phyloP scores from a whole-genome alignment of 2,329 filamentous ascomycete species.

The Exophiala oligosperma region DNA sequence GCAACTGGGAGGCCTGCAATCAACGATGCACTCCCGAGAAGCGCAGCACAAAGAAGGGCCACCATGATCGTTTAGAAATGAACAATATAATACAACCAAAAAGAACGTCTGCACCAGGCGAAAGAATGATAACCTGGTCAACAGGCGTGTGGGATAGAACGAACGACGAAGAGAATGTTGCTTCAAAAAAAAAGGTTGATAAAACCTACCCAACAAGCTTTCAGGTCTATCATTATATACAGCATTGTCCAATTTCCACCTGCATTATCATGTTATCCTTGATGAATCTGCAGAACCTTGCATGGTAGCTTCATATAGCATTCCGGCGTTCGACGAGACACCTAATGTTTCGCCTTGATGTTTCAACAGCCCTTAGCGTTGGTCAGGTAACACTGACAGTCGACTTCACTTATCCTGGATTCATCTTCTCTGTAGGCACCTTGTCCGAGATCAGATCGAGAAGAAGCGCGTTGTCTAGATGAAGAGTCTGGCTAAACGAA shows the following conservation, averaged over 20 bases:
- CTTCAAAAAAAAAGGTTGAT: background rate
- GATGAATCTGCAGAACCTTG: background rate
- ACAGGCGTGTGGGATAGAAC: slow-evolving; percentile 16
- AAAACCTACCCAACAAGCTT: background rate
- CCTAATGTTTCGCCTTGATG: background rate
- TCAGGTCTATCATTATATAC: background rate
- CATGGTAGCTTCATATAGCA: background rate
- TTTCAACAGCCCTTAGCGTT: background rate
- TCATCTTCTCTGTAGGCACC: too few species aligned
- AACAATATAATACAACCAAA: slow-evolving; percentile 2
- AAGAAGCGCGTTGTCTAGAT: too few species aligned
- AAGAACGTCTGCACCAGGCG: slow-evolving; percentile 14
- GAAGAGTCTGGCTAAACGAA: too few species aligned
- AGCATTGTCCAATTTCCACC: background rate
- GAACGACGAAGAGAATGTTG: background rate
- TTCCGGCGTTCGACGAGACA: background rate
- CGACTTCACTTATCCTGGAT: too few species aligned
- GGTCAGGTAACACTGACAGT: background rate
- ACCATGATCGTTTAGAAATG: slow-evolving; percentile 5
- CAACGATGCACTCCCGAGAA: slow-evolving; percentile 11
- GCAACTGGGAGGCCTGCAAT: slow-evolving; percentile 7
- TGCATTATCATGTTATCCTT: background rate
- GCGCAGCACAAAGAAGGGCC: slow-evolving; percentile 3
- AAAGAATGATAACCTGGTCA: slow-evolving; percentile 18
- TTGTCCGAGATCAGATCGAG: too few species aligned